phyloP scores from a whole-genome alignment of 2,329 filamentous ascomycete species.

The Beauveria pseudobassiana region DNA sequence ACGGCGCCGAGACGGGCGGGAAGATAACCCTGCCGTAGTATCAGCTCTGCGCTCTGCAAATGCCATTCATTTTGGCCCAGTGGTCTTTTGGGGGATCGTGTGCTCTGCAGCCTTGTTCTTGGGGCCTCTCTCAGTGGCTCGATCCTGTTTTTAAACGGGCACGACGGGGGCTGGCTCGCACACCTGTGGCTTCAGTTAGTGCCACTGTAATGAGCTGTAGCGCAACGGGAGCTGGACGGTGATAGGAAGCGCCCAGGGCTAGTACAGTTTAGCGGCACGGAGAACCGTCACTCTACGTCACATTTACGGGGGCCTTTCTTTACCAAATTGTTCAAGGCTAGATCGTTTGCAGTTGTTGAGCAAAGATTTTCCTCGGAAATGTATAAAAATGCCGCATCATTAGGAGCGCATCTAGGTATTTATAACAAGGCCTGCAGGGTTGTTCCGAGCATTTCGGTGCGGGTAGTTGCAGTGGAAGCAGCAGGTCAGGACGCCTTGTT shows the following conservation, averaged over 20 bases:
- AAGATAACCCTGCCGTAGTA: not conserved
- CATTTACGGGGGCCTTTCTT: not conserved
- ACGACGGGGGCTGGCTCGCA: not conserved
- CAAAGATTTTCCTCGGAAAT: too few species aligned
- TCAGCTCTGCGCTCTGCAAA: not conserved
- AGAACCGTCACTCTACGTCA: constrained; percentile 4
- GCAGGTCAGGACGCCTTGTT: too few species aligned
- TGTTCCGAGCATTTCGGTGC: too few species aligned
- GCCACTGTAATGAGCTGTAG: not conserved
- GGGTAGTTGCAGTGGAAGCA: too few species aligned
- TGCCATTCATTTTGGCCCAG: not conserved
- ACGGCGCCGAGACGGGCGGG: not conserved
- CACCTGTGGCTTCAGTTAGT: constrained; percentile 7
- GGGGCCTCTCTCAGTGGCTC: not conserved
- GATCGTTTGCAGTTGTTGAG: not conserved
- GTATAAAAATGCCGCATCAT: not conserved
- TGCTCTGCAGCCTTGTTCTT: not conserved
- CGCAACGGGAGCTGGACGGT: constrained; percentile 3
- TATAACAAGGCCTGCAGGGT: too few species aligned
- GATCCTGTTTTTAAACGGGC: not conserved
- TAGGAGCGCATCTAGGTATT: not conserved
- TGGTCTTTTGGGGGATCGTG: not conserved
- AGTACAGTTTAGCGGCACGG: not conserved
- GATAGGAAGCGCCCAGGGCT: constrained; percentile 7
- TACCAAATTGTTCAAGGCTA: not conserved